Evolutionary conservation across 176 grass and related monocot species (phyloP), one percentile per base, ranked within the genome.

Genomic region (Carex scoparia): DNA sequence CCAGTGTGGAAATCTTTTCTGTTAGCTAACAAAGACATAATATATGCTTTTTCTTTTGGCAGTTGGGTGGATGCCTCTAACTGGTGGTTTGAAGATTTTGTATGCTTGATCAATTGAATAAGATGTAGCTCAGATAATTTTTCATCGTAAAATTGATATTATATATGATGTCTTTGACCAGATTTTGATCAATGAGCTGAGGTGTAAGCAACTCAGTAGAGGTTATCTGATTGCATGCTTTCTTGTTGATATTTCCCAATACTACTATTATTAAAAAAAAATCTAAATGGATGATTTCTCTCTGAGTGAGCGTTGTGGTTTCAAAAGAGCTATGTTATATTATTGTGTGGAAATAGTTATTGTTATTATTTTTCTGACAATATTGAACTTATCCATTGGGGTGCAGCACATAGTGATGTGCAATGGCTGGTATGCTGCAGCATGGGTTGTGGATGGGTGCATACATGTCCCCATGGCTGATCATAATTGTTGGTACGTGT

Each of bases 1-100:
- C 2, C 30, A 33, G 28, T 32, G 28, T 56, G 44, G 10, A 53
- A 74, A 72, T 75, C 46, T 75, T 28, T 51, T 30, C 7, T 75
- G 16, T 49, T 27, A 46, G 46, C 71, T 75, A 75, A 75, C 19
- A 75, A 75, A 51, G 70, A 53, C 12, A 70, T 16, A 19, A 46
- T 40, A 69, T 40, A 4, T 40, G n/a, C 8, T 9, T 73, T 37
- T 65, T 57, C 4, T 72, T 9, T 79, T 84, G 69, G 80, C 88
- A 90, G 88, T 69, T 86, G 88, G 88, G 88, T 79, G 88, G 88
- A 23, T 84, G 81, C 63, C 83, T 90, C 65, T 90, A 81, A 90
- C 69, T 51, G 61, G 23, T 88, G 49, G 3, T 87, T 16, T 48
- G 31, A 10, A 57, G 77, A 27, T 35, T n/a, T 42, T 14, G 18